phyloP scores from a whole-genome alignment of 1,284 basidiomycete genomes.

The Malassezia furfur region DNA sequence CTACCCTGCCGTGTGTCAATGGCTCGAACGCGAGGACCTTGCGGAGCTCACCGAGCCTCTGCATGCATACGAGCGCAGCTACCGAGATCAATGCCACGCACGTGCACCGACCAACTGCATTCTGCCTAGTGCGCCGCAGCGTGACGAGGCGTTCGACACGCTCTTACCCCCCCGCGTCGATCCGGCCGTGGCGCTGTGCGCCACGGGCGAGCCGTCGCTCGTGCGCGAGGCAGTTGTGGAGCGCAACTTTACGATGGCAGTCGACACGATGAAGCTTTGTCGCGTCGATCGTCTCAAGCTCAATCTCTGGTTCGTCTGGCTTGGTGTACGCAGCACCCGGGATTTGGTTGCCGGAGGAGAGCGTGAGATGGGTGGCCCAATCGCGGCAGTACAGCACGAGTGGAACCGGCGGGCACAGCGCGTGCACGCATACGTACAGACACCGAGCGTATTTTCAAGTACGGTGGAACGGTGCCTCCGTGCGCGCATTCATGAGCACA shows the following conservation, averaged over 20 bases:
- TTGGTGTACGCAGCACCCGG: slow-evolving; percentile 18
- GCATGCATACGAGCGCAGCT: slow-evolving; percentile 26
- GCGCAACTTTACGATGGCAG: slow-evolving; percentile 33
- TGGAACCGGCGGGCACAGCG: slow-evolving; percentile 1
- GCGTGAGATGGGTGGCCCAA: slow-evolving; percentile 2
- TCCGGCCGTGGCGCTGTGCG: neutral
- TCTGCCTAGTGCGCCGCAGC: neutral
- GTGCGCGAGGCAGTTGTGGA: slow-evolving; percentile 38
- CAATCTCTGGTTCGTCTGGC: slow-evolving; percentile 42
- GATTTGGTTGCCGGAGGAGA: slow-evolving; percentile 1
- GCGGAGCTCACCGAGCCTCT: slow-evolving; percentile 26
- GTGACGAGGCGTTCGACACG: neutral
- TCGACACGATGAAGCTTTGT: slow-evolving; percentile 34
- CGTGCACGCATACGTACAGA: neutral
- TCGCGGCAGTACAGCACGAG: slow-evolving; percentile 12
- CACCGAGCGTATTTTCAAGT: slow-evolving; percentile 3
- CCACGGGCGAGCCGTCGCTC: slow-evolving; percentile 16
- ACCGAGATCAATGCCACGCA: slow-evolving; percentile 6
- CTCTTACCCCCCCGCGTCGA: neutral
- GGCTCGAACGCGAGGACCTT: slow-evolving; percentile 35
- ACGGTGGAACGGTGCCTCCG: slow-evolving; percentile 9
- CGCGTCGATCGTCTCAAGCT: slow-evolving; percentile 37
- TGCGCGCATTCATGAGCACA: slow-evolving; percentile 7
- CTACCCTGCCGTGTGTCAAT: slow-evolving; percentile 31
- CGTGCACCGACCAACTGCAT: neutral